phyloP scores from a whole-genome alignment of 805 yeast species.

The Blastobotrys chiropterorum region DNA sequence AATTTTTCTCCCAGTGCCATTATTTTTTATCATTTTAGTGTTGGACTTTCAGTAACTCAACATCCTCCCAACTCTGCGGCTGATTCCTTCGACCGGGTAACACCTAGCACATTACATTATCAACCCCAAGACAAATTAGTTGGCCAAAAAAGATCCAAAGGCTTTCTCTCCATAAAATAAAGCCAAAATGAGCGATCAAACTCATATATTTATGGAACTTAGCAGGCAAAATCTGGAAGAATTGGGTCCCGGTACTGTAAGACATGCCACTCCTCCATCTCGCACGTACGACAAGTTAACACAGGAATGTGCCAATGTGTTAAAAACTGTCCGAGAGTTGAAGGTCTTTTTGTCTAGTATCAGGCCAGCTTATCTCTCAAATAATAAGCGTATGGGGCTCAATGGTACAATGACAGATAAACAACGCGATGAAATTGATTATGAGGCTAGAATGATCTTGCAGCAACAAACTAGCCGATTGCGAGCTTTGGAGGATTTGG shows the following conservation, averaged over 20 bases:
- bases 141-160: no score
- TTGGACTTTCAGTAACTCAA: no score
- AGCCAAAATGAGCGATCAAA: constrained; percentile 13
- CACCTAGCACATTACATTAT: no score
- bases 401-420: constrained; percentile 27
- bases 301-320: constrained; percentile 22
- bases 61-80: no score
- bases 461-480: constrained; percentile 29
- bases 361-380: constrained; percentile 29
- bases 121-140: no score
- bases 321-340: constrained; percentile 18
- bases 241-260: constrained; percentile 1
- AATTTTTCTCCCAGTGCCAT: background rate
- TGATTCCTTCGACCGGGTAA: no score
- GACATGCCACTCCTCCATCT: background rate
- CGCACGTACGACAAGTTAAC: constrained; percentile 23
- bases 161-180: no score
- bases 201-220: constrained; percentile 16
- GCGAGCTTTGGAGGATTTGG: constrained; percentile 25
- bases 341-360: constrained; percentile 19
- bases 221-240: constrained; percentile 14
- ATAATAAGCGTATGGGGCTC: constrained; percentile 13
- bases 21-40: no score
- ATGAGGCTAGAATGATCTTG: constrained; percentile 31
- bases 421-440: constrained; percentile 36